Evolutionary conservation across 176 grass and related monocot genomes (phyloP).

Genomic region (Bromus sterilis): DNA sequence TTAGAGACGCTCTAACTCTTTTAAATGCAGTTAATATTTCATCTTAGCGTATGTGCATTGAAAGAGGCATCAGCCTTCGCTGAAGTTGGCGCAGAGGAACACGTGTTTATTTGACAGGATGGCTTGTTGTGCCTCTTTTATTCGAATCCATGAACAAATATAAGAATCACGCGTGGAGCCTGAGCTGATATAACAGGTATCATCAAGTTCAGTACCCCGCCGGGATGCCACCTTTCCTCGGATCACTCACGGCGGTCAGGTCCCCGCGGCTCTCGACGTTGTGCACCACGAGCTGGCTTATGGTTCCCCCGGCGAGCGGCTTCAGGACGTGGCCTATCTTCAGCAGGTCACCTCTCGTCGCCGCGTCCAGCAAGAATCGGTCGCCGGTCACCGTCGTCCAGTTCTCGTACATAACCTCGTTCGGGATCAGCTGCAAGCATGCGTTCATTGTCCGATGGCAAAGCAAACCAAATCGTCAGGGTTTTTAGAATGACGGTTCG

Average conservation of each 20-base stretch:
- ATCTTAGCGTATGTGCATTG: too few relatives aligned
- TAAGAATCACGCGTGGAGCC: not conserved
- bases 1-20: too few relatives aligned
- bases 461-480: not conserved
- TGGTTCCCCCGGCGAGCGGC: constrained; percentile 75
- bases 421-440: constrained; percentile 75
- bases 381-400: constrained; percentile 89
- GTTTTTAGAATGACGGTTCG: not conserved
- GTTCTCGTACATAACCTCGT: constrained; percentile 85
- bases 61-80: too few relatives aligned
- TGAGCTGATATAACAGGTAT: not conserved
- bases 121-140: not conserved
- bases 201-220: constrained; percentile 67
- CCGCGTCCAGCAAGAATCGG: constrained; percentile 59
- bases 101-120: not conserved
- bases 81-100: not conserved
- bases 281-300: constrained; percentile 77
- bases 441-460: not conserved
- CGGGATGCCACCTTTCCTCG: constrained; percentile 90
- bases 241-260: constrained; percentile 79
- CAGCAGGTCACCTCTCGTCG: constrained; percentile 57
- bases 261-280: constrained; percentile 31
- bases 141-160: not conserved
- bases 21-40: too few relatives aligned
- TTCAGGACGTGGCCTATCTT: constrained; percentile 55